Conservation (phyloP, 305 asterid genomes). For the Rubia peregrina region DNA sequence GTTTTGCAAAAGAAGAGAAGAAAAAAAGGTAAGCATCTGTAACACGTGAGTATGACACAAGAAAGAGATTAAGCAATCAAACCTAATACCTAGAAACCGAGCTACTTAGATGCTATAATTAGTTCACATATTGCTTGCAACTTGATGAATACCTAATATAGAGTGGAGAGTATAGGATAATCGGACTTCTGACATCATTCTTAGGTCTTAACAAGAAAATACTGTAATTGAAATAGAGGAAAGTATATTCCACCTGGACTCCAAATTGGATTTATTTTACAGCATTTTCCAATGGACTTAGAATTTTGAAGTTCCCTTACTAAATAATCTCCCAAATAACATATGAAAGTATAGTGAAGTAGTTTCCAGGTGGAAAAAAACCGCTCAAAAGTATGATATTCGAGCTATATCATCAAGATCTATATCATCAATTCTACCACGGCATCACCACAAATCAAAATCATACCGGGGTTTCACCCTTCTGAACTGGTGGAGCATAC, state of each 20-base stretch:
- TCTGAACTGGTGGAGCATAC: slow-evolving; percentile 77
- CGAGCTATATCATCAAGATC: not conserved
- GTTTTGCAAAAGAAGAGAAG: slow-evolving; percentile 14
- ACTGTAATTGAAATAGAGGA: not conserved
- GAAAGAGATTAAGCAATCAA: not conserved
- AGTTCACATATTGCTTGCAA: not conserved
- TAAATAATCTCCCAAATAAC: too few relatives aligned
- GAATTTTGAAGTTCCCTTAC: too few relatives aligned
- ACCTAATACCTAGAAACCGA: not conserved
- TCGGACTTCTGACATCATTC: not conserved
- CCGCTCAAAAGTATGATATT: not conserved
- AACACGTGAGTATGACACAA: not conserved
- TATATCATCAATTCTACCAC: too few relatives aligned
- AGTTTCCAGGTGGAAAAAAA: not conserved
- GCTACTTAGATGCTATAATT: too few relatives aligned
- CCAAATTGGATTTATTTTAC: not conserved
- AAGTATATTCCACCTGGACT: not conserved
- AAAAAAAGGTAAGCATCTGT: not conserved
- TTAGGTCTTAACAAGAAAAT: not conserved
- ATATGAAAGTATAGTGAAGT: not conserved
- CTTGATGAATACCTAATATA: not conserved
- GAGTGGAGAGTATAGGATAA: not conserved
- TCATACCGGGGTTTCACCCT: slow-evolving; percentile 89
- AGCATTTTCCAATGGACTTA: not conserved
- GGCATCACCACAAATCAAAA: slow-evolving; percentile 22